Evolutionary conservation across 2,329 filamentous ascomycete genomes (phyloP).

Genomic region (Aureobasidium pullulans): DNA sequence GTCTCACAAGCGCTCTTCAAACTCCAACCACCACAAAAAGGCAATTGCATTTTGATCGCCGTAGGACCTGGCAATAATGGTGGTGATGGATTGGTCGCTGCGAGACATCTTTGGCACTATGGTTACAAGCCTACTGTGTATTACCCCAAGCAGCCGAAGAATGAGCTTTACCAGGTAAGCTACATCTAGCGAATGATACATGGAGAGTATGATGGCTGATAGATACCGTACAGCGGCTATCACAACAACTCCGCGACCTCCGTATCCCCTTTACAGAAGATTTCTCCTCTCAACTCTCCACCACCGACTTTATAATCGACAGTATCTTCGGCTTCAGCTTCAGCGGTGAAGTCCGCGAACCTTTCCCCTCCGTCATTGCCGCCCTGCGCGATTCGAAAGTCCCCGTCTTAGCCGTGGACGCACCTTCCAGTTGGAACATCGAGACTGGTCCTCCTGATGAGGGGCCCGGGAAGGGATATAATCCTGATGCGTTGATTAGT

Average conservation of each 20-base stretch:
- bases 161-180: slow-evolving; percentile 74
- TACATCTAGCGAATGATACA: slow-evolving; percentile 12
- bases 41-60: slow-evolving; percentile 72
- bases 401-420: slow-evolving; percentile 83
- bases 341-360: slow-evolving; percentile 82
- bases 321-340: slow-evolving; percentile 96
- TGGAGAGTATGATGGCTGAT: neutral
- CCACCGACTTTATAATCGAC: slow-evolving; percentile 77
- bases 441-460: slow-evolving; percentile 71
- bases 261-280: slow-evolving; percentile 77
- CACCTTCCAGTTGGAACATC: slow-evolving; percentile 91
- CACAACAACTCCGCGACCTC: slow-evolving; percentile 77
- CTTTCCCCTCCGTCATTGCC: slow-evolving; percentile 74
- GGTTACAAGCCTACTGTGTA: slow-evolving; percentile 85
- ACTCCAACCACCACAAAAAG: slow-evolving; percentile 67
- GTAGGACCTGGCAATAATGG: slow-evolving; percentile 77
- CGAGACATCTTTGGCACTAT: slow-evolving; percentile 83
- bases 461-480: slow-evolving; percentile 71
- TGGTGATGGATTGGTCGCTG: slow-evolving; percentile 89
- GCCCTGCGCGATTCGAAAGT: slow-evolving; percentile 65
- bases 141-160: slow-evolving; percentile 87
- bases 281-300: slow-evolving; percentile 58
- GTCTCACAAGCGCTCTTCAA: slow-evolving; percentile 88
- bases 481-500: slow-evolving; percentile 74
- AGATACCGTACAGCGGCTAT: slow-evolving; percentile 54